phyloP scores from a whole-genome alignment of 768 basidiomycete species.

The Termitomyces sp. region DNA sequence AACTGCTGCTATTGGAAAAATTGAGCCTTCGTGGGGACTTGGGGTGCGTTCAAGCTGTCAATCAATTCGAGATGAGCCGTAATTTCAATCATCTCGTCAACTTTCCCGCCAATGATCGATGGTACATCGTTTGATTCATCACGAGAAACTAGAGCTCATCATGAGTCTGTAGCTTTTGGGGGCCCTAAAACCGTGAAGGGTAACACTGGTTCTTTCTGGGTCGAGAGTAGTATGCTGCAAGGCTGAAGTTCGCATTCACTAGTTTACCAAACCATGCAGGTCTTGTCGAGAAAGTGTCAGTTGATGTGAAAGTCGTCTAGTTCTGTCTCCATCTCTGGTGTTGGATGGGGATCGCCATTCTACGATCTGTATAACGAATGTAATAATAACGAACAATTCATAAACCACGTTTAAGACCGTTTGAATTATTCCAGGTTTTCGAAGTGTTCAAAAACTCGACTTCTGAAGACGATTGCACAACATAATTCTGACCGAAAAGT shows the following conservation, averaged over 20 bases:
- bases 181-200: slow-evolving; percentile 47
- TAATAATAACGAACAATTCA: not conserved
- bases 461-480: not conserved
- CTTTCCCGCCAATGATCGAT: slow-evolving; percentile 63
- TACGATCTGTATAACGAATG: not conserved
- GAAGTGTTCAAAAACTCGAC: not conserved
- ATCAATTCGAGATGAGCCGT: not conserved
- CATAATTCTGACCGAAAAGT: not conserved
- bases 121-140: slow-evolving; percentile 31
- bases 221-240: slow-evolving; percentile 58
- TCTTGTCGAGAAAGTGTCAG: slow-evolving; percentile 45
- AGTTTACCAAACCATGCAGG: slow-evolving; percentile 26
- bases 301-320: slow-evolving; percentile 8
- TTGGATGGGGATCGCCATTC: not conserved
- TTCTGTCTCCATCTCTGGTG: not conserved
- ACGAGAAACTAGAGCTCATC: not conserved
- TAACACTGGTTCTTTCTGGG: slow-evolving; percentile 86
- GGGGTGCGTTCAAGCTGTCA: slow-evolving; percentile 44
- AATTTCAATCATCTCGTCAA: slow-evolving; percentile 27
- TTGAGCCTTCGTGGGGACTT: slow-evolving; percentile 81
- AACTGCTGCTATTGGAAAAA: slow-evolving; percentile 83
- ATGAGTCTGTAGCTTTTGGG: slow-evolving; percentile 51
- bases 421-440: not conserved
- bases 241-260: not conserved
- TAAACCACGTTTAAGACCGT: not conserved